These are phyloP conservation scores for Fusarium annulatum DNA, from an alignment of 2,329 filamentous ascomycete species.

Conservation along the genomic window DNA sequence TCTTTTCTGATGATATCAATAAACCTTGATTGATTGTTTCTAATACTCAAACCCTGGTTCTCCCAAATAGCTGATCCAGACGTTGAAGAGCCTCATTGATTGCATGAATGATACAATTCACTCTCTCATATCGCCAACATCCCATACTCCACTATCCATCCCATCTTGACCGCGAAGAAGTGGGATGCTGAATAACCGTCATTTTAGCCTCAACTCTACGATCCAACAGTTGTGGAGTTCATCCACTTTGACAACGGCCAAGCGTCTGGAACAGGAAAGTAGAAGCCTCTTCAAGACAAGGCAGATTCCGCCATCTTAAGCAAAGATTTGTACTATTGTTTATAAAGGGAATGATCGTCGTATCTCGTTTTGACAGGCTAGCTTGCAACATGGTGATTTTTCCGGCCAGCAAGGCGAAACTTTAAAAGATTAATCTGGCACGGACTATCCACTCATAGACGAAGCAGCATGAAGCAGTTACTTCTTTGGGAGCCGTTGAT, in stretches of 20 bases:
- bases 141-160: conserved; percentile 1
- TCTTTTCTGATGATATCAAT: neutral
- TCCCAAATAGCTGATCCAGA: rapidly evolving
- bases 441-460: neutral
- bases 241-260: conserved; percentile 1
- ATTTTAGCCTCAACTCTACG: neutral
- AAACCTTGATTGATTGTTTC: neutral
- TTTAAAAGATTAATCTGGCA: neutral
- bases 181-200: conserved; percentile 11
- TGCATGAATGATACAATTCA: neutral
- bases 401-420: conserved; percentile 2
- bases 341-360: neutral
- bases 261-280: neutral
- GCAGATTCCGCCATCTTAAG: neutral
- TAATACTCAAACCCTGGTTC: neutral
- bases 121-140: neutral
- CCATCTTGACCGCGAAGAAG: neutral
- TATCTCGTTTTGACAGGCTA: neutral
- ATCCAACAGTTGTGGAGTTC: neutral
- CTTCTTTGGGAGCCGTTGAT: neutral
- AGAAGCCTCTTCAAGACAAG: neutral
- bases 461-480: neutral
- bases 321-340: neutral
- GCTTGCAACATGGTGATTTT: conserved; percentile 9
- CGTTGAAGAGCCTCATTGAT: neutral